These are phyloP conservation scores for Acephala macrosclerotiorum DNA, from an alignment of 2,329 filamentous ascomycete genomes.

Conservation along the genomic window DNA sequence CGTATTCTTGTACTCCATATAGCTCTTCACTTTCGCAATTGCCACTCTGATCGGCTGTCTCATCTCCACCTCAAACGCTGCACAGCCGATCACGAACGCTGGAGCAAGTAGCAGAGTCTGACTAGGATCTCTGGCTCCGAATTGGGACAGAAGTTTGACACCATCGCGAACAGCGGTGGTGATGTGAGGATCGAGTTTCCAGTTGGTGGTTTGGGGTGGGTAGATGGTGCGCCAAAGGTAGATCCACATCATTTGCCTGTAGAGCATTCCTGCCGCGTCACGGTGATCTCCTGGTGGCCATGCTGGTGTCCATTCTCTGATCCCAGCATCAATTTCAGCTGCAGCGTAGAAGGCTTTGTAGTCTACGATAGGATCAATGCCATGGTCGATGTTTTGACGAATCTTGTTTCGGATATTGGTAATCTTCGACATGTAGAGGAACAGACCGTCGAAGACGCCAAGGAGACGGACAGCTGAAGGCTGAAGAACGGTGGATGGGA, in stretches of 20 bases:
- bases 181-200: conserved; percentile 54
- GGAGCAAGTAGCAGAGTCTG: conserved; percentile 68
- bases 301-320: conserved; percentile 76
- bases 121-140: conserved; percentile 63
- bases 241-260: conserved; percentile 72
- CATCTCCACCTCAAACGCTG: conserved; percentile 60
- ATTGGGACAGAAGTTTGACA: conserved; percentile 59
- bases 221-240: conserved; percentile 69
- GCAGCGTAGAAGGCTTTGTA: conserved; percentile 77
- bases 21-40: conserved; percentile 59
- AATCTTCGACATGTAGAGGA: conserved; percentile 80
- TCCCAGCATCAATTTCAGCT: conserved; percentile 76
- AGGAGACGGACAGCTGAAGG: conserved; percentile 60
- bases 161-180: conserved; percentile 63
- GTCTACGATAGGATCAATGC: conserved; percentile 73
- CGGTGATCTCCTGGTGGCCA: conserved; percentile 66
- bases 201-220: conserved; percentile 53
- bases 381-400: conserved; percentile 67
- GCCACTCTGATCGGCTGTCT: conserved; percentile 60
- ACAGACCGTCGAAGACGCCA: conserved; percentile 83
- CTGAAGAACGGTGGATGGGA: conserved; percentile 36
- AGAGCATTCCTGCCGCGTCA: conserved; percentile 62
- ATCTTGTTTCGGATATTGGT: conserved; percentile 79
- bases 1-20: conserved; percentile 66
- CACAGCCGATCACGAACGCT: conserved; percentile 66